Evolutionary conservation across 2,329 filamentous ascomycete species (phyloP).

Genomic region (Colletotrichum spaethianum): DNA sequence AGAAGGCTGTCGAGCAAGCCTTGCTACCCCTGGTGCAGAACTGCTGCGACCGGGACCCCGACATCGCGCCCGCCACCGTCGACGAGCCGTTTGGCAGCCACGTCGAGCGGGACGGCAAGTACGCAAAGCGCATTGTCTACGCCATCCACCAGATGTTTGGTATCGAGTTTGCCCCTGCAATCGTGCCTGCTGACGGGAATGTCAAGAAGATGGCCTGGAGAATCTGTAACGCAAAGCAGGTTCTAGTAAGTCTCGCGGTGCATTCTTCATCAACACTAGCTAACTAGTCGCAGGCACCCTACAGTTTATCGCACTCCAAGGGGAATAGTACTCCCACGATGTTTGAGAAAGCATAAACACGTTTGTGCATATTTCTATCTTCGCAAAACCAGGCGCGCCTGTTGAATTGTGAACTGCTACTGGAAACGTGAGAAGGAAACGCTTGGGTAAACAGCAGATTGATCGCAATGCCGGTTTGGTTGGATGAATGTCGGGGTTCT

Average conservation of each 20-base stretch:
- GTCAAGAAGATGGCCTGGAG: conserved; percentile 93
- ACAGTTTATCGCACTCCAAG: conserved; percentile 78
- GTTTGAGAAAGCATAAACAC: conserved; percentile 31
- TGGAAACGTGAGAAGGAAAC: not conserved
- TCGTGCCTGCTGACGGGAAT: conserved; percentile 92
- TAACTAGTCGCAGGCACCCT: conserved; percentile 69
- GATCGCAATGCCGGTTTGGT: not conserved
- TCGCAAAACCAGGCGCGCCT: conserved; percentile 1
- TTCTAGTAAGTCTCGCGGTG: conserved; percentile 77
- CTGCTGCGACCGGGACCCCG: conserved; percentile 91
- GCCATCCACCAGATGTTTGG: conserved; percentile 98
- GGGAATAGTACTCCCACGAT: conserved; percentile 68
- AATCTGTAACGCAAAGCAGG: conserved; percentile 95
- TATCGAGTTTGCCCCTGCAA: conserved; percentile 92
- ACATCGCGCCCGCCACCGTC: conserved; percentile 85
- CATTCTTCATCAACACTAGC: not conserved
- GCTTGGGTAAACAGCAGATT: conserved; percentile 13
- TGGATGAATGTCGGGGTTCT: conserved; percentile 3
- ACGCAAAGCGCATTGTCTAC: conserved; percentile 90
- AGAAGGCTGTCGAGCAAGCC: conserved; percentile 80
- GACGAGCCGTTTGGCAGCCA: conserved; percentile 89
- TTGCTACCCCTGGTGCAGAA: conserved; percentile 89
- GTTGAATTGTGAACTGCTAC: conserved; percentile 6
- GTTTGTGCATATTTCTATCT: not conserved
- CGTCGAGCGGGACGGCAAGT: conserved; percentile 90